Percentiles rank a stretch among this genome's conserved stretches.
These are phyloP conservation scores for Porogramme epimiltina DNA, from an alignment of 1,284 basidiomycete species.

Conservation along the genomic window DNA sequence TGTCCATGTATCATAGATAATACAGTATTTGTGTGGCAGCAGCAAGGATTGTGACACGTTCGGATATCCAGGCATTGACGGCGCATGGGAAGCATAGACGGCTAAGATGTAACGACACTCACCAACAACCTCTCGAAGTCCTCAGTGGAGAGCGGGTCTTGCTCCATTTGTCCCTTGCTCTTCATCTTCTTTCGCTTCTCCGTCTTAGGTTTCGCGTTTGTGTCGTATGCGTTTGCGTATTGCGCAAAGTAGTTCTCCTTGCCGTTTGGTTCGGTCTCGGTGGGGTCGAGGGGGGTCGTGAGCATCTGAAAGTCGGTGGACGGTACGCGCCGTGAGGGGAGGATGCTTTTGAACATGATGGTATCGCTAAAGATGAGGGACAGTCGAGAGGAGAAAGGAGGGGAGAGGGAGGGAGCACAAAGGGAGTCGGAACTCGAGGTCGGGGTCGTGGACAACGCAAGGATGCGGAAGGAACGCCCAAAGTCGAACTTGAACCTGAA, in stretches of 20 bases:
- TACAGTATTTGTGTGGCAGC: slow-evolving; percentile 5
- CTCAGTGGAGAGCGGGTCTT: slow-evolving; percentile 49
- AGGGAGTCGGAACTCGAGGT: neutral
- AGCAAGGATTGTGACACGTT: slow-evolving; percentile 11
- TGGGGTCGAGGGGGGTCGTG: slow-evolving; percentile 49
- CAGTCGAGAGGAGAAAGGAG: slow-evolving; percentile 3
- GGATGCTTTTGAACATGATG: slow-evolving; percentile 80
- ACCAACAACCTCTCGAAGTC: slow-evolving; percentile 78
- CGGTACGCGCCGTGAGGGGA: slow-evolving; percentile 63
- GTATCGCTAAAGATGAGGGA: slow-evolving; percentile 8
- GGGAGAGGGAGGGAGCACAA: neutral
- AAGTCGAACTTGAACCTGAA: slow-evolving; percentile 15
- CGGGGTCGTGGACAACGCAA: slow-evolving; percentile 7
- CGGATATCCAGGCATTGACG: neutral
- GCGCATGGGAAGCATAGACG: neutral
- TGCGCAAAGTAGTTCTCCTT: slow-evolving; percentile 64
- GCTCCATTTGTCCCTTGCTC: slow-evolving; percentile 38
- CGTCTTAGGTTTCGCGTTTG: slow-evolving; percentile 23
- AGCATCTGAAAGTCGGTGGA: slow-evolving; percentile 70
- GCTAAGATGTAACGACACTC: slow-evolving; percentile 26
- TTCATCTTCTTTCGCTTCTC: slow-evolving; percentile 36
- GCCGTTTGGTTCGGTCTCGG: slow-evolving; percentile 38
- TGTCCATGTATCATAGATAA: neutral
- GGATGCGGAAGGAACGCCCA: slow-evolving; percentile 7
- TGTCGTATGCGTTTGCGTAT: slow-evolving; percentile 12